phyloP scores from a whole-genome alignment of 1,284 basidiomycete genomes.

The Cryptococcus sp. region DNA sequence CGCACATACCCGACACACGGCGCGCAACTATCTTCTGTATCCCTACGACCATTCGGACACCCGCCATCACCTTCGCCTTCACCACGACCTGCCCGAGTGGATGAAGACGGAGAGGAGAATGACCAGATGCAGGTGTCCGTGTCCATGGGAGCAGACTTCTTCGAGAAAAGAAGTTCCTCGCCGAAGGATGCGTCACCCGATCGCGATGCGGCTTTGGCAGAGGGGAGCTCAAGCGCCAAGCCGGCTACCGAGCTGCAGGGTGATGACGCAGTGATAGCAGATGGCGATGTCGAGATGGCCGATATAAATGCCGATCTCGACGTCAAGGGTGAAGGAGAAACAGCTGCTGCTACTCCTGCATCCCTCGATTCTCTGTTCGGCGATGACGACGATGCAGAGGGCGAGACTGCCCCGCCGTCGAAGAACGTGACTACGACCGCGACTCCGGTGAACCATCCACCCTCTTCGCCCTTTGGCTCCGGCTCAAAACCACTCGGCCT shows the following conservation, averaged over 20 bases:
- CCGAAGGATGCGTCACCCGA: conserved; percentile 8
- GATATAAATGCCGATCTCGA: not conserved
- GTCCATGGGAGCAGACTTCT: conserved; percentile 40
- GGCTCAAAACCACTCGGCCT: conserved; percentile 12
- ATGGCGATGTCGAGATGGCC: conserved; percentile 27
- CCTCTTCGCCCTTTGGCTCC: conserved; percentile 2
- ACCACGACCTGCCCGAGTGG: conserved; percentile 53
- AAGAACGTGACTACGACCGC: conserved; percentile 11
- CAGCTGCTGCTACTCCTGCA: conserved; percentile 14
- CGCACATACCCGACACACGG: conserved; percentile 80
- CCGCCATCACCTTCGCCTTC: conserved; percentile 27
- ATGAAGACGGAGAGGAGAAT: conserved; percentile 29
- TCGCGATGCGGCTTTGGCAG: conserved; percentile 8
- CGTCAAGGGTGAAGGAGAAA: not conserved
- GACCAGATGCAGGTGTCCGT: conserved; percentile 58
- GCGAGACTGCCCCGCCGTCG: conserved; percentile 33
- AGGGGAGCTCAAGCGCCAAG: not conserved
- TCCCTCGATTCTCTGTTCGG: conserved; percentile 46
- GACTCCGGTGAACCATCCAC: conserved; percentile 5
- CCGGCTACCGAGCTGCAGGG: no score
- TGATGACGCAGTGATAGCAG: not conserved
- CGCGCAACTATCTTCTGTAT: conserved; percentile 80
- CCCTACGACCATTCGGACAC: conserved; percentile 66
- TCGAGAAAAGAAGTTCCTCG: conserved; percentile 15
- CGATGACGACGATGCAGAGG: conserved; percentile 41